Conservation (phyloP, 352 stramenopile species). For the Pilasporangium apinafurcum region DNA sequence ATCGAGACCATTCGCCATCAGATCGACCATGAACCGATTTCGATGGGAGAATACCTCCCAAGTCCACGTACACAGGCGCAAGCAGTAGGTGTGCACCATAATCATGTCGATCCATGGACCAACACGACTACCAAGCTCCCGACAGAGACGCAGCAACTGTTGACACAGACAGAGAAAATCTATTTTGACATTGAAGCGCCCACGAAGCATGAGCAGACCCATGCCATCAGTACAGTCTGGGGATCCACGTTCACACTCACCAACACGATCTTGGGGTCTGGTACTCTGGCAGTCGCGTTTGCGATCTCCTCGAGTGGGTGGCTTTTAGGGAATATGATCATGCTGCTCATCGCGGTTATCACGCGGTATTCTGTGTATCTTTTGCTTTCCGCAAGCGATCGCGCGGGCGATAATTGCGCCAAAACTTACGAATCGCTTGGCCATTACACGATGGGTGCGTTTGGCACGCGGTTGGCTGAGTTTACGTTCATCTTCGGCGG, state of each 20-base stretch:
- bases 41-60: constrained; percentile 77
- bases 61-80: constrained; percentile 23
- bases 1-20: constrained; percentile 54
- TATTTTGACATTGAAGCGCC: constrained; percentile 6
- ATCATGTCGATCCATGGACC: too few relatives aligned
- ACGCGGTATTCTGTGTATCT: constrained; percentile 74
- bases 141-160: constrained; percentile 20
- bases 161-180: constrained; percentile 7
- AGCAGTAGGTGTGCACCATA: too few relatives aligned
- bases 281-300: constrained; percentile 66
- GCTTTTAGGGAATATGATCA: constrained; percentile 57
- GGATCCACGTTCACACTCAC: constrained; percentile 70
- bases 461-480: constrained; percentile 54
- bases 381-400: constrained; percentile 55
- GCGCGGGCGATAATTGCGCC: constrained; percentile 45
- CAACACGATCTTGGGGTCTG: constrained; percentile 73
- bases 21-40: constrained; percentile 57
- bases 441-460: constrained; percentile 61
- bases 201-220: constrained; percentile 7
- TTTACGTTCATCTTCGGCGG: constrained; percentile 85
- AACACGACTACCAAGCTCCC: too few relatives aligned
- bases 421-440: constrained; percentile 75
- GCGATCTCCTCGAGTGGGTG: constrained; percentile 68
- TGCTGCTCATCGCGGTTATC: constrained; percentile 63
- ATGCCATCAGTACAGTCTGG: constrained; percentile 41